Evolutionary conservation across 768 basidiomycete species (phyloP).

Genomic region (Rhodotorula sphaerocarpa): DNA sequence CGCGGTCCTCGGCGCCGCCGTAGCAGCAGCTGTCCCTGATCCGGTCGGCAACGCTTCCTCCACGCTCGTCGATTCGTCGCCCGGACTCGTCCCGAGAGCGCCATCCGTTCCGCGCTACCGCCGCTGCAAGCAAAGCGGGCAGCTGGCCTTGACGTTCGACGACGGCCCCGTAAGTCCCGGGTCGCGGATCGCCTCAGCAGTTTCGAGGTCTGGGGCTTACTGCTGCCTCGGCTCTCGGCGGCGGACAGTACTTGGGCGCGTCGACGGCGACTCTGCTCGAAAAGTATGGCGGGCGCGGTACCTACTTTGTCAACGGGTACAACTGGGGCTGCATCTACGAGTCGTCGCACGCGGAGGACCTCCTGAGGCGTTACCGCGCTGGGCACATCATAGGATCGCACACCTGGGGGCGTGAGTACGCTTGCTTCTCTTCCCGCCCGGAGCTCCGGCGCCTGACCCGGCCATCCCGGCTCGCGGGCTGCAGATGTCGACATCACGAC

Average conservation of each 20-base stretch:
- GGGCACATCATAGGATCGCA: conserved; percentile 27
- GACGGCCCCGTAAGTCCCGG: conserved; percentile 28
- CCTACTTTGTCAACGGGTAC: conserved; percentile 33
- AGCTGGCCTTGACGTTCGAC: conserved; percentile 37
- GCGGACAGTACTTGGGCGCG: not conserved
- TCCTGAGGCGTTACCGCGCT: not conserved
- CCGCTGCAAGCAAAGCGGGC: conserved; percentile 16
- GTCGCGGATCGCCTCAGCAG: too few species aligned
- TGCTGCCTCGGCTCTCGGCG: not conserved
- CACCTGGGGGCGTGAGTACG: conserved; percentile 6
- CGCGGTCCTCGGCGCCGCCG: too few species aligned
- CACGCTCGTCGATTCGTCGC: too few species aligned
- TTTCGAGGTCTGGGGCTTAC: not conserved
- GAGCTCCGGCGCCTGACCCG: not conserved
- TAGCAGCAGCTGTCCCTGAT: too few species aligned
- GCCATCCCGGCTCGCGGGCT: too few species aligned
- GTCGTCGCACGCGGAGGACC: not conserved
- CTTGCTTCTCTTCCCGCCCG: not conserved
- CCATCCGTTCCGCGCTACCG: not conserved
- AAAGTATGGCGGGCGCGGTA: not conserved
- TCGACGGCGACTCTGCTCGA: not conserved
- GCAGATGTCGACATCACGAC: conserved; percentile 30
- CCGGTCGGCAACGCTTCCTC: too few species aligned
- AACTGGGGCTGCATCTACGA: conserved; percentile 35
- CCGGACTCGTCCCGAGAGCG: too few species aligned